Evolutionary conservation across 176 grass and related monocot species (phyloP), one percentile per base, ranked within the genome.

Genomic region (Eleusine coracana): DNA sequence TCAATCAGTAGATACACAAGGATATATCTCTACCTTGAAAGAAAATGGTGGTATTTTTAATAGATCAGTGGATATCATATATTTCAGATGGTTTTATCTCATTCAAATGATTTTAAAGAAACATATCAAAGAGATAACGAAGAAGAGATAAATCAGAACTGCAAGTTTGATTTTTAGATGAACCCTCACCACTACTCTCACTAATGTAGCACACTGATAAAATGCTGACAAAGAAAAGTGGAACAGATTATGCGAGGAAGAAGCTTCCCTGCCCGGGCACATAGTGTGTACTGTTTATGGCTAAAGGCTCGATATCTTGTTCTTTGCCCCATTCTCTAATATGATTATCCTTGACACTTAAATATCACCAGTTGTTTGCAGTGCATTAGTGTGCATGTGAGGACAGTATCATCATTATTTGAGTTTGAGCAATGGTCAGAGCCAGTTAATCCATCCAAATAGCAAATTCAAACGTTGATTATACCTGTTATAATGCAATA

Each of bases 401-500:
- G 25, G 68, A 68, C 14, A 38, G 71, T 48, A 66, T 10, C 42
- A 79, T 60, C 36, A 4, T 67, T 34, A 77, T 78, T 59, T 27
- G 74, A 72, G 36, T 83, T 68, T 65, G 14, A 80, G 20, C 56
- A 56, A 46, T 46, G 17, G 54, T 84, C 65, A 51, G 28, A 78
- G 10, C 39, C 39, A 9, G 70, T 37, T 10, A 68, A 68, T 76
- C 41, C 78, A 81, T 14, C 29, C 51, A 81, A 70, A 65, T 25
- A 72, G 29, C 13, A 34, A 41, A 52, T 74, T 54, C 3, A 52
- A 40, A 20, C 37, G n/a, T 25, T 17, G 56, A 56, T 59, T 40
- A 21, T 91, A 98, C 95, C 95, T 88, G 95, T 98, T 75, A 98
- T 66, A 64, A 94, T 93, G 86, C 71, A 95, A 74, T 80, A 89